phyloP scores from a whole-genome alignment of 192 early-diverging fungal species.

The Neocallimastix lanati region DNA sequence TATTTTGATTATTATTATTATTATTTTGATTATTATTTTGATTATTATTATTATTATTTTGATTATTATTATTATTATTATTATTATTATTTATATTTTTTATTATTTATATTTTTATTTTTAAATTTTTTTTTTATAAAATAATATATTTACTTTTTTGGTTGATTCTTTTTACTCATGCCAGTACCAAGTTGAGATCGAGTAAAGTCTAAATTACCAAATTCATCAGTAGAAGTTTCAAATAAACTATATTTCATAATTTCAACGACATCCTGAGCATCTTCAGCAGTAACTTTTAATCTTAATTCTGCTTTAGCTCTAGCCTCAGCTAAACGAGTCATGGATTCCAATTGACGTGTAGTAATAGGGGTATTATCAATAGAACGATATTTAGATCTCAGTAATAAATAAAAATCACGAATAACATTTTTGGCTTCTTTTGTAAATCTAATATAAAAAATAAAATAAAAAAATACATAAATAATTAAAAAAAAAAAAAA shows the following conservation, averaged over 20 bases:
- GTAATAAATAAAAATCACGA: neutral
- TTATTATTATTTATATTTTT: no score
- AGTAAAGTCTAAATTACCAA: conserved; percentile 30
- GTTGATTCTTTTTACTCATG: conserved; percentile 26
- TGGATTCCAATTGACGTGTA: conserved; percentile 62
- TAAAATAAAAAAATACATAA: no score
- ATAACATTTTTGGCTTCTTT: neutral
- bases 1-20: no score
- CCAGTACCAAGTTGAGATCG: conserved; percentile 31
- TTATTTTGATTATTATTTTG: conserved; percentile 7
- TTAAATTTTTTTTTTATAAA: no score
- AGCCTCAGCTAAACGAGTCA: conserved; percentile 58
- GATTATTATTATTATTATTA: neutral
- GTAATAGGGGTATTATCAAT: conserved; percentile 43
- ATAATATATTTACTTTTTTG: conserved; percentile 34
- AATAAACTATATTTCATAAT: conserved; percentile 54
- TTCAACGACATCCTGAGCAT: conserved; percentile 59
- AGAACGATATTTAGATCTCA: conserved; percentile 24
- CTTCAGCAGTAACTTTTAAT: conserved; percentile 41
- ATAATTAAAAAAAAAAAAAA: no score
- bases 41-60: neutral
- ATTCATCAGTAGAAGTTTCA: conserved; percentile 37
- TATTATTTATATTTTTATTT: no score
- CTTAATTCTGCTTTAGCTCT: conserved; percentile 59
- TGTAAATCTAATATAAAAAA: neutral